Evolutionary conservation across 2,329 filamentous ascomycete genomes (phyloP).

Genomic region (Rhytidhysteron rufulum): DNA sequence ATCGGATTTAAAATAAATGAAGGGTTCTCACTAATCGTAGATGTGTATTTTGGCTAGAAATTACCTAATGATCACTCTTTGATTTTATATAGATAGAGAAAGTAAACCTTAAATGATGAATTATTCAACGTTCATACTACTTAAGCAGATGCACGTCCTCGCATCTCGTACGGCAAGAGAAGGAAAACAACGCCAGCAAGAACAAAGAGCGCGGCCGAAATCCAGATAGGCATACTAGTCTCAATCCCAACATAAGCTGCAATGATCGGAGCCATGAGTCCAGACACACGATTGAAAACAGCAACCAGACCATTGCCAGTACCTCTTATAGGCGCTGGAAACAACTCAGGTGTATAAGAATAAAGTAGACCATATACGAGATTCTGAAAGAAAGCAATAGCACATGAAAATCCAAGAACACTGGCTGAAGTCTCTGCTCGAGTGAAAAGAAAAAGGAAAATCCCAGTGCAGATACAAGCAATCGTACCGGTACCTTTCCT

Average conservation of each 20-base stretch:
- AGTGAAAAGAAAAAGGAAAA: conserved; percentile 65
- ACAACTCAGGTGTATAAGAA: conserved; percentile 73
- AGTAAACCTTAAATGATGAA: background rate
- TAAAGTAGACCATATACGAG: conserved; percentile 66
- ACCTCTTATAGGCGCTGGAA: conserved; percentile 67
- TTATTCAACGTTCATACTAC: background rate
- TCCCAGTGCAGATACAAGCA: conserved; percentile 63
- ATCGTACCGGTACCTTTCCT: conserved; percentile 68
- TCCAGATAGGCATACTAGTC: background rate
- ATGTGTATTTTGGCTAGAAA: too few relatives aligned
- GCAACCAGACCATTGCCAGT: conserved; percentile 45
- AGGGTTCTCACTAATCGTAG: too few relatives aligned
- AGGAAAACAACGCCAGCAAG: background rate
- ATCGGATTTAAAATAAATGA: too few relatives aligned
- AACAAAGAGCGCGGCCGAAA: background rate
- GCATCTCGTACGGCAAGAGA: background rate
- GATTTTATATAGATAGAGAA: too few relatives aligned
- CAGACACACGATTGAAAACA: background rate
- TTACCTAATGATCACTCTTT: too few relatives aligned
- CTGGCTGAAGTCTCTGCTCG: conserved; percentile 54
- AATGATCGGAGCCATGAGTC: background rate
- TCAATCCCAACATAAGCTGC: background rate
- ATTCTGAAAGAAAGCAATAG: conserved; percentile 65
- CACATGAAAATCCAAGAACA: conserved; percentile 63
- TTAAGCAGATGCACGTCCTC: background rate